Percentiles rank a stretch among this genome's conserved stretches.
phyloP scores from a whole-genome alignment of 306 rosid species.

The Herpetospermum pedunculosum region DNA sequence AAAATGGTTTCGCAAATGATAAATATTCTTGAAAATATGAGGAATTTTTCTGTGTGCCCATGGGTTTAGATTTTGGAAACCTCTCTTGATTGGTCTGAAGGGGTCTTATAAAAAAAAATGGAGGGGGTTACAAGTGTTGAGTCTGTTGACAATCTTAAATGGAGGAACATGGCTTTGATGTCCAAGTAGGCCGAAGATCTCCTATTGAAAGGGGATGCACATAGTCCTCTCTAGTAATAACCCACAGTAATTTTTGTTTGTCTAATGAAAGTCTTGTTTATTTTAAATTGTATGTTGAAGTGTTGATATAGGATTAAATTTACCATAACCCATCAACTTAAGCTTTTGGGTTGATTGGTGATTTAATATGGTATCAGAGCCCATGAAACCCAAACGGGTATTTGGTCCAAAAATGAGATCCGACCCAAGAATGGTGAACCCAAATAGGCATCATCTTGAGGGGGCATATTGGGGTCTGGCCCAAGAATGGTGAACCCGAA shows the following conservation, averaged over 20 bases:
- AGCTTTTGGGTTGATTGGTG: no score
- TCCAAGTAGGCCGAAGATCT: background rate
- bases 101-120: background rate
- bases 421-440: no score
- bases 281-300: no score
- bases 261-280: background rate
- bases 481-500: no score
- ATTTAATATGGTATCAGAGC: no score
- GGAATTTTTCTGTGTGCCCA: background rate
- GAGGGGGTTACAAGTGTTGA: background rate
- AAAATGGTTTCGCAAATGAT: background rate
- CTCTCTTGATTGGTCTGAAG: background rate
- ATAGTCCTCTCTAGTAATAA: background rate
- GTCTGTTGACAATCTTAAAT: background rate
- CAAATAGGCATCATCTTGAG: no score
- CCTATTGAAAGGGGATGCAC: background rate
- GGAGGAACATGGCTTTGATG: background rate
- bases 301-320: no score
- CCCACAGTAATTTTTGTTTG: background rate
- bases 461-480: no score
- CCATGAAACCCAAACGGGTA: no score
- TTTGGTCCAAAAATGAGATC: no score
- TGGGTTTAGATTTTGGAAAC: background rate
- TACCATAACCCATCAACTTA: no score
- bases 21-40: background rate